phyloP scores from a whole-genome alignment of 768 basidiomycete species.

The Mycena capillaripes region DNA sequence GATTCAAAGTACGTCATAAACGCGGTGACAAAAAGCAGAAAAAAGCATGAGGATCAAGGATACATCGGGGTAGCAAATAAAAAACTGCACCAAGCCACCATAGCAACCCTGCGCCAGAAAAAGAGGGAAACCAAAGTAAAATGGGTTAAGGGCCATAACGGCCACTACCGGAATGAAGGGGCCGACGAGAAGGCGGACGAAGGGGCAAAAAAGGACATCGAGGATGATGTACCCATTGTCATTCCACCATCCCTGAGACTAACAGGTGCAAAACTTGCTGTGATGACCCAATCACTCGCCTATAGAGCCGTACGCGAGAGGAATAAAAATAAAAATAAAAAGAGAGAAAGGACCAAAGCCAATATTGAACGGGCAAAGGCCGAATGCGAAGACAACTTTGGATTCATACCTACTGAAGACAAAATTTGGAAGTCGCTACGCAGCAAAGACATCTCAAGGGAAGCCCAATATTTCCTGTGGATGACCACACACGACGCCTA shows the following conservation, averaged over 20 bases:
- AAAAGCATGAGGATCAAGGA: conserved; percentile 43
- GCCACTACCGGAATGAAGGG: conserved; percentile 37
- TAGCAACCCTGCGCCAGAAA: conserved; percentile 26
- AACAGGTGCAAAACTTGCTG: conserved; percentile 29
- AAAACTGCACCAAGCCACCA: conserved; percentile 10
- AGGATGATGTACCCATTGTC: not conserved
- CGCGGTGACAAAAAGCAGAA: conserved; percentile 37
- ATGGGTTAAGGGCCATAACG: conserved; percentile 46
- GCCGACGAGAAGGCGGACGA: conserved; percentile 38
- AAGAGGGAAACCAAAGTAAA: conserved; percentile 31
- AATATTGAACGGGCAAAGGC: conserved; percentile 21
- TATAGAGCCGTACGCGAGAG: conserved; percentile 29
- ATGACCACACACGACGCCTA: not conserved
- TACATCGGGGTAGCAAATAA: conserved; percentile 40
- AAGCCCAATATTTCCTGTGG: not conserved
- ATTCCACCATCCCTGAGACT: not conserved
- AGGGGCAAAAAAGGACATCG: conserved; percentile 22
- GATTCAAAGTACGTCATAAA: conserved; percentile 42
- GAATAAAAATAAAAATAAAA: not conserved
- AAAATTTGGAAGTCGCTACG: not conserved
- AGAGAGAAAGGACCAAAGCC: not conserved
- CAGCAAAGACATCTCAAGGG: conserved; percentile 31
- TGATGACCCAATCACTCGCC: conserved; percentile 35
- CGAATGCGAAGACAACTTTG: not conserved
- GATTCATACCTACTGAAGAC: not conserved